Conservation (phyloP, 2,329 filamentous ascomycete genomes). For the Fusarium pilosicola region DNA sequence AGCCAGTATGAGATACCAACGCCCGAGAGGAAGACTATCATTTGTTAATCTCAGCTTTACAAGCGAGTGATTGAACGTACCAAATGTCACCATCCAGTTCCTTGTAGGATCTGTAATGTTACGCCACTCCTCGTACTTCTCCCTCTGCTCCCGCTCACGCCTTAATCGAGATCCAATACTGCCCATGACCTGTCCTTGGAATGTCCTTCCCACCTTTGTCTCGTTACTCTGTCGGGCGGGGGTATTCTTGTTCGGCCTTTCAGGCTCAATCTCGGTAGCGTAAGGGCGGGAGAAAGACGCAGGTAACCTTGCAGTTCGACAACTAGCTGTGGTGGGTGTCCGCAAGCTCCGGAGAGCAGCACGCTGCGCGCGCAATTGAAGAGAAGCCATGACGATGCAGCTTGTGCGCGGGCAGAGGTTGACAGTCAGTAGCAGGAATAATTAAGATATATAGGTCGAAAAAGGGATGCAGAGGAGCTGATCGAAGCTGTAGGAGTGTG, state of each 20-base stretch:
- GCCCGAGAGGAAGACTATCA: constrained; percentile 62
- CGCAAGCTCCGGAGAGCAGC: constrained; percentile 47
- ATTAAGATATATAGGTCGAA: neutral
- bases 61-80: constrained; percentile 50
- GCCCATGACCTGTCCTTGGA: constrained; percentile 69
- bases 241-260: constrained; percentile 46
- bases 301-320: constrained; percentile 30
- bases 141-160: constrained; percentile 64
- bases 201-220: constrained; percentile 54
- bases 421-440: constrained; percentile 16
- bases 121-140: constrained; percentile 58
- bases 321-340: constrained; percentile 25
- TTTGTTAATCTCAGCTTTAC: neutral
- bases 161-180: constrained; percentile 65
- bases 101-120: constrained; percentile 54
- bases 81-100: constrained; percentile 64
- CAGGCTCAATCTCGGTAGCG: constrained; percentile 51
- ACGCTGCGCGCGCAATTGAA: constrained; percentile 47
- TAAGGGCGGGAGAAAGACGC: constrained; percentile 43
- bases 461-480: neutral
- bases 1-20: constrained; percentile 66
- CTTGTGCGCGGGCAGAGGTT: constrained; percentile 4
- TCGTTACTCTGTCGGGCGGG: constrained; percentile 49
- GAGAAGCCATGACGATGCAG: constrained; percentile 43
- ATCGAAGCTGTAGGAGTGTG: neutral